These are phyloP conservation scores for Crithidia brevicula DNA, from an alignment of 208 protist species.

Conservation along the genomic window DNA sequence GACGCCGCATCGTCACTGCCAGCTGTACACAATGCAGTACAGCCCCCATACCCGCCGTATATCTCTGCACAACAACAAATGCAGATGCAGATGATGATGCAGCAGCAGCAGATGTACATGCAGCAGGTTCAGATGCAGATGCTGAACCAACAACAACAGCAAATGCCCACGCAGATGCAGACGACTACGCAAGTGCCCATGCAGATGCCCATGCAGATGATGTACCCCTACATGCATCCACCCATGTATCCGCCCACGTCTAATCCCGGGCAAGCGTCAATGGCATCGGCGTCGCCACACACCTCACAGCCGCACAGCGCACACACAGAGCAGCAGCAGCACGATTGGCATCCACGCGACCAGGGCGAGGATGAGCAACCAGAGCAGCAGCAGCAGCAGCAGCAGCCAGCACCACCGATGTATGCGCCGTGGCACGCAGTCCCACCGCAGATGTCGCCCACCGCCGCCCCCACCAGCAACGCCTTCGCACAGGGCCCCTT, in stretches of 20 bases:
- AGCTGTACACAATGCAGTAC: too few species aligned
- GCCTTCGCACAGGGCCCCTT: neutral
- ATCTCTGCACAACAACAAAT: neutral
- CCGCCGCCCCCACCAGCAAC: neutral
- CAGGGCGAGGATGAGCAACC: neutral
- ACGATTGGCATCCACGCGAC: neutral
- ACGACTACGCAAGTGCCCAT: neutral
- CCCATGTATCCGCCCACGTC: neutral
- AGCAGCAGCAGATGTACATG: slow-evolving; percentile 10
- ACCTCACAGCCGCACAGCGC: neutral
- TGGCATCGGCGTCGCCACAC: neutral
- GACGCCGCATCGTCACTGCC: too few species aligned
- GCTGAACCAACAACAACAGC: too few species aligned
- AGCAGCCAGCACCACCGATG: neutral
- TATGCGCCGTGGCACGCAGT: slow-evolving; percentile 19
- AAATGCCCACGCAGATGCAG: neutral
- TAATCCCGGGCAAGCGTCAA: neutral
- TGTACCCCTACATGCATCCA: neutral
- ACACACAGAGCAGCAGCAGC: neutral
- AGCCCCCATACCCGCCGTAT: too few species aligned
- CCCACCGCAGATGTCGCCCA: neutral
- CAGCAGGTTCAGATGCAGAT: neutral
- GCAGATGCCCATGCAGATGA: slow-evolving; percentile 2
- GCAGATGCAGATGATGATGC: slow-evolving; percentile 5
- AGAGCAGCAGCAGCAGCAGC: neutral